Conservation (phyloP, 2,329 filamentous ascomycete species). For the Parascedosporium putredinis region DNA sequence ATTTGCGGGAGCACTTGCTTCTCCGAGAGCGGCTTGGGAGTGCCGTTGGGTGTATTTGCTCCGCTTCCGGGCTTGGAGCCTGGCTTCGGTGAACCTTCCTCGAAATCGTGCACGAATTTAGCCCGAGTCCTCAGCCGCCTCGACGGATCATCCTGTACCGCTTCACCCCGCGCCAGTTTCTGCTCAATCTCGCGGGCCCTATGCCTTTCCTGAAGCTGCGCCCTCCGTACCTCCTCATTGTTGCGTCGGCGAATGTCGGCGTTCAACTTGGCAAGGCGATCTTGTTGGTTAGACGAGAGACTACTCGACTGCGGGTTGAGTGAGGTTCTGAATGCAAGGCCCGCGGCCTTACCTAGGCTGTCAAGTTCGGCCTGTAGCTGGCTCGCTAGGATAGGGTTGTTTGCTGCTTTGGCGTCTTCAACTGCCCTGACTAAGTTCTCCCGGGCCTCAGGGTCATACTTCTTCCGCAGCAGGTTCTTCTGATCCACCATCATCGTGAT, state of each 20-base stretch:
- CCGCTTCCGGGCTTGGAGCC: conserved; percentile 36
- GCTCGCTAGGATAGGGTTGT: conserved; percentile 47
- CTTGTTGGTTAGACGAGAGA: conserved; percentile 55
- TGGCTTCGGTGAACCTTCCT: conserved; percentile 36
- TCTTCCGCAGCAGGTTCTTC: conserved; percentile 56
- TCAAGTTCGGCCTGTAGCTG: conserved; percentile 51
- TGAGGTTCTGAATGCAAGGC: conserved; percentile 59
- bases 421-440: conserved; percentile 55
- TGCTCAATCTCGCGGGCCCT: conserved; percentile 49
- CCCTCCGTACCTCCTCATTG: conserved; percentile 80
- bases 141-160: conserved; percentile 45
- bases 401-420: conserved; percentile 53
- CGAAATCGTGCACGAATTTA: conserved; percentile 57
- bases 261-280: conserved; percentile 76
- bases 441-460: conserved; percentile 57
- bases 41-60: conserved; percentile 36
- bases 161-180: conserved; percentile 53
- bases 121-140: conserved; percentile 56
- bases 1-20: conserved; percentile 38
- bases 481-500: conserved; percentile 69
- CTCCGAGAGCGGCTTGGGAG: conserved; percentile 36
- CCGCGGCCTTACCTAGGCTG: conserved; percentile 53
- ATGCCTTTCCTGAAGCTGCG: conserved; percentile 71
- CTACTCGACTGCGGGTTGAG: conserved; percentile 44
- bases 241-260: conserved; percentile 74